Percentiles rank a stretch among this genome's conserved stretches.
phyloP scores from a whole-genome alignment of 805 yeast species.

The Suhomyces sp. region DNA sequence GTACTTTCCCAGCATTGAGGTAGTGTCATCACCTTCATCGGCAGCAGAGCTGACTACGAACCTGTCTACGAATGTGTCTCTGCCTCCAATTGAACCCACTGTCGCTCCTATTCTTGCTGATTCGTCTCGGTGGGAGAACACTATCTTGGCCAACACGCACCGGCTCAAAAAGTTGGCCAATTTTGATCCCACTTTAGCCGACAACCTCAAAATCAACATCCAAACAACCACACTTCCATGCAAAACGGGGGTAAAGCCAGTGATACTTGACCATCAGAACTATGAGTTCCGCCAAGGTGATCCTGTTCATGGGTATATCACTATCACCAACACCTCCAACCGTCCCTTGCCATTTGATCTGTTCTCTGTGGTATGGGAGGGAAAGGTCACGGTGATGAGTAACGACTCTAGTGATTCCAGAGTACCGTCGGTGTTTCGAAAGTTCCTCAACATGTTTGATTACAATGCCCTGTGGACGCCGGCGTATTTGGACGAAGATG shows the following conservation, averaged over 20 bases:
- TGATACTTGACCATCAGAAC: slow-evolving; percentile 14
- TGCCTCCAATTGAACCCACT: not conserved
- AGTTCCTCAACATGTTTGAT: slow-evolving; percentile 32
- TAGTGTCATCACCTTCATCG: not conserved
- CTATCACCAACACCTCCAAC: slow-evolving; percentile 16
- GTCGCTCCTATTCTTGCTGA: not conserved
- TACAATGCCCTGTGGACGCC: slow-evolving; percentile 32
- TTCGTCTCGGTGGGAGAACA: slow-evolving; percentile 26
- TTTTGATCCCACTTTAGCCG: slow-evolving; percentile 13
- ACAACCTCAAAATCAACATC: slow-evolving; percentile 18
- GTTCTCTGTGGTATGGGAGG: slow-evolving; percentile 29
- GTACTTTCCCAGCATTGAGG: slow-evolving; percentile 3
- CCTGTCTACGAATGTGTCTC: not conserved
- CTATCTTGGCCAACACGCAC: slow-evolving; percentile 27
- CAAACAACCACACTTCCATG: slow-evolving; percentile 17
- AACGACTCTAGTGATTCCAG: slow-evolving; percentile 17
- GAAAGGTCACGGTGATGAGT: slow-evolving; percentile 20
- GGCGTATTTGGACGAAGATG: slow-evolving; percentile 13
- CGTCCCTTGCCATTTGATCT: slow-evolving; percentile 23
- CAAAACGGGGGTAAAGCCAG: slow-evolving; percentile 15
- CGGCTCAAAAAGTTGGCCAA: slow-evolving; percentile 20
- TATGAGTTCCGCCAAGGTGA: slow-evolving; percentile 28
- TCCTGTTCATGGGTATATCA: slow-evolving; percentile 22
- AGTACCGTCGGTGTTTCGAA: slow-evolving; percentile 22
- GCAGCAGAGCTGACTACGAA: not conserved